These are phyloP conservation scores for Rhododendron ferrugineum DNA, from an alignment of 148 eudicot species.

Conservation along the genomic window DNA sequence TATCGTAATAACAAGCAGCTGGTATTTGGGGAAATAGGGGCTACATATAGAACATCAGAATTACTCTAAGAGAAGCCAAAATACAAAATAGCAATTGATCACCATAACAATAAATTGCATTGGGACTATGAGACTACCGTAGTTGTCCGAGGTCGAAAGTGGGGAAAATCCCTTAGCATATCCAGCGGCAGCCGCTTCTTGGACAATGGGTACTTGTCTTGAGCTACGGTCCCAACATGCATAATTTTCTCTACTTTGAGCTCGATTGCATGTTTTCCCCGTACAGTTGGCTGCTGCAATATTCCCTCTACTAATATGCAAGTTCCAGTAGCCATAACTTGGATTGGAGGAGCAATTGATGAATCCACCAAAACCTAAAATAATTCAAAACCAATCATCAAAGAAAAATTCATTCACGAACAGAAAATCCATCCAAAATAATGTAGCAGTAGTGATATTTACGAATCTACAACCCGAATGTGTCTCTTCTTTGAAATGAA, in stretches of 20 bases:
- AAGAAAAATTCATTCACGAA: not conserved
- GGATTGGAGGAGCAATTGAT: slow-evolving; percentile 48
- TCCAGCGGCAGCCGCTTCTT: slow-evolving; percentile 77
- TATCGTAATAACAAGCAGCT: not conserved
- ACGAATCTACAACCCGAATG: not conserved
- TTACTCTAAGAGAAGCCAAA: not conserved
- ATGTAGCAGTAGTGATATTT: not conserved
- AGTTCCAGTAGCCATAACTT: slow-evolving; percentile 61
- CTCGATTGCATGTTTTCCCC: slow-evolving; percentile 61
- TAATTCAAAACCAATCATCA: not conserved
- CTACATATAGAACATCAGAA: not conserved
- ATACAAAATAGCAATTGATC: not conserved
- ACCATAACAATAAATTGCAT: not conserved
- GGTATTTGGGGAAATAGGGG: not conserved
- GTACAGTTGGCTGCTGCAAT: slow-evolving; percentile 48
- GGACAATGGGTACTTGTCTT: slow-evolving; percentile 64
- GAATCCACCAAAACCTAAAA: slow-evolving; percentile 77
- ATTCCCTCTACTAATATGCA: slow-evolving; percentile 75
- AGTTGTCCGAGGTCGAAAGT: slow-evolving; percentile 86
- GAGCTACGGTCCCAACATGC: slow-evolving; percentile 75
- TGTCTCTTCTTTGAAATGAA: not conserved
- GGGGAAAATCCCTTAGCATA: slow-evolving; percentile 56
- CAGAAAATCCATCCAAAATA: not conserved
- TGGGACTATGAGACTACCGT: slow-evolving; percentile 34
- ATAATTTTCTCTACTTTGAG: slow-evolving; percentile 67